Evolutionary conservation across 306 rosid species (phyloP).

Genomic region (Purshia tridentata): DNA sequence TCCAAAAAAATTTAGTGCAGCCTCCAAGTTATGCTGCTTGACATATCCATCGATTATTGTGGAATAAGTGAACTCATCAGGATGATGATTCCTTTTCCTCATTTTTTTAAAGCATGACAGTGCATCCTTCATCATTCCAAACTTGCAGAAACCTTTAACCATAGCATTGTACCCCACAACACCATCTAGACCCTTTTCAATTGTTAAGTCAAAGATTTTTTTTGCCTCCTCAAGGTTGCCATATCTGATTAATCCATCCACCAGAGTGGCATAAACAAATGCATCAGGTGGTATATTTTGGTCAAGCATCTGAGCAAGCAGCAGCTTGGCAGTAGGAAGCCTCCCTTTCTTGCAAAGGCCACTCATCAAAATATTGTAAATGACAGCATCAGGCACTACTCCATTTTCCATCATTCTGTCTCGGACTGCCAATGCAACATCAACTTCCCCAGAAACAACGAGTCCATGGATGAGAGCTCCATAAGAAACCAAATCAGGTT

Average conservation of each 20-base stretch:
- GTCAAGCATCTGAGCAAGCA: slow-evolving; percentile 76
- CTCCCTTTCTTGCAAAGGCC: slow-evolving; percentile 78
- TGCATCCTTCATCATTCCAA: slow-evolving; percentile 71
- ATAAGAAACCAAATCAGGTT: slow-evolving; percentile 67
- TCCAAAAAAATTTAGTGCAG: slow-evolving; percentile 61
- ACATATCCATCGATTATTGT: slow-evolving; percentile 78
- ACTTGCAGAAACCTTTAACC: slow-evolving; percentile 72
- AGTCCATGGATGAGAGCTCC: slow-evolving; percentile 81
- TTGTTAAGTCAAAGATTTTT: slow-evolving; percentile 47
- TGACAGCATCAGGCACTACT: slow-evolving; percentile 66
- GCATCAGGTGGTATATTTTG: slow-evolving; percentile 64
- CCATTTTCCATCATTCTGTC: slow-evolving; percentile 73
- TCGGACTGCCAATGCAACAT: slow-evolving; percentile 52
- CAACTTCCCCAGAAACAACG: slow-evolving; percentile 57
- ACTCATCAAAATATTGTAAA: slow-evolving; percentile 79
- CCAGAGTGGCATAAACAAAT: slow-evolving; percentile 66
- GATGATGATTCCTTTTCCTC: too few relatives aligned
- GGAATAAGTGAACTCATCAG: slow-evolving; percentile 73
- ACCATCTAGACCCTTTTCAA: slow-evolving; percentile 50
- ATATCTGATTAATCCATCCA: slow-evolving; percentile 70
- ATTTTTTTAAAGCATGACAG: slow-evolving; percentile 43
- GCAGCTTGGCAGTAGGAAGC: slow-evolving; percentile 61
- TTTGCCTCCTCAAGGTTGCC: slow-evolving; percentile 60
- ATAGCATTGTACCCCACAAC: slow-evolving; percentile 74
- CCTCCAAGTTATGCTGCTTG: slow-evolving; percentile 55